These are phyloP conservation scores for Trichosporon asahii DNA, from an alignment of 1,284 basidiomycete species.

Conservation along the genomic window DNA sequence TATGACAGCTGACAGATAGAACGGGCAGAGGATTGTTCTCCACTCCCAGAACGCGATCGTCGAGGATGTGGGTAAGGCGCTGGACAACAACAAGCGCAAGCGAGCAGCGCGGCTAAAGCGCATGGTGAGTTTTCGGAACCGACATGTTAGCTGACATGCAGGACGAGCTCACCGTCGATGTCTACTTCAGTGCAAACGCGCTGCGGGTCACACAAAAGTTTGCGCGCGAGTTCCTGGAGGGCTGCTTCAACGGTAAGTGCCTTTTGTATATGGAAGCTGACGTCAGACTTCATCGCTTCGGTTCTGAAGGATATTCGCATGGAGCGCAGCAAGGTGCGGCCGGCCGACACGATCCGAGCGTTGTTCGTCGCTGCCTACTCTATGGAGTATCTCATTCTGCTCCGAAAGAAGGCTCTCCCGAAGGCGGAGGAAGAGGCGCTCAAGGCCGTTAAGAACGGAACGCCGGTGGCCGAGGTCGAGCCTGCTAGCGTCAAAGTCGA, in stretches of 20 bases:
- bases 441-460: conserved; percentile 13
- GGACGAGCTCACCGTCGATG: conserved; percentile 53
- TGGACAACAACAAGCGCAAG: conserved; percentile 74
- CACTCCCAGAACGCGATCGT: conserved; percentile 78
- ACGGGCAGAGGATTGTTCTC: conserved; percentile 59
- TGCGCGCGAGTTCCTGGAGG: conserved; percentile 68
- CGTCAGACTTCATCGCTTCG: conserved; percentile 70
- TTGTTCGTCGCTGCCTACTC: conserved; percentile 82
- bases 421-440: conserved; percentile 17
- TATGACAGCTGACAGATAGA: conserved; percentile 28
- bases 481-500: conserved; percentile 25
- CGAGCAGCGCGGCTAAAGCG: conserved; percentile 61
- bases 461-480: conserved; percentile 24
- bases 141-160: conserved; percentile 31
- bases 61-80: conserved; percentile 66
- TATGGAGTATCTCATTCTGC: conserved; percentile 75
- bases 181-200: conserved; percentile 62
- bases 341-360: conserved; percentile 81
- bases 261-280: conserved; percentile 6
- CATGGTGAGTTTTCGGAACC: conserved; percentile 28
- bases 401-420: conserved; percentile 38
- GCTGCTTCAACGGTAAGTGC: conserved; percentile 77
- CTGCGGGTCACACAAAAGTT: conserved; percentile 64
- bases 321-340: conserved; percentile 81
- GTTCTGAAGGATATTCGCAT: conserved; percentile 88